Conservation (phyloP, 176 grass and related monocot genomes). For the Lolium perenne region DNA sequence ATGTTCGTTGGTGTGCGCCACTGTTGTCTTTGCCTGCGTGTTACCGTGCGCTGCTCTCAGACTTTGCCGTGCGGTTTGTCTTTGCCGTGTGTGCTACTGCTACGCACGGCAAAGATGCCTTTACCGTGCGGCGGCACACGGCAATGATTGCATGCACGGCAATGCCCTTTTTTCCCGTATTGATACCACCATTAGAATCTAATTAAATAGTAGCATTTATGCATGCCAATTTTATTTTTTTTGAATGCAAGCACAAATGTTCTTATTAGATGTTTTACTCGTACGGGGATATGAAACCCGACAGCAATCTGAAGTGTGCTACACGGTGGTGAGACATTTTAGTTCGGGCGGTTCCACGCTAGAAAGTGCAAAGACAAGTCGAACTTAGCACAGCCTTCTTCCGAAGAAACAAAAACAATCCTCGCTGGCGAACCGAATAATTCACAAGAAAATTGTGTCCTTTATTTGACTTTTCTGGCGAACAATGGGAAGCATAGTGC, state of each 20-base stretch:
- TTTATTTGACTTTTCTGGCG: slow-evolving; percentile 48
- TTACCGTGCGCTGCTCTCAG: too few relatives aligned
- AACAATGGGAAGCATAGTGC: slow-evolving; percentile 34
- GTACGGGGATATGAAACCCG: not conserved
- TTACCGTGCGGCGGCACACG: too few relatives aligned
- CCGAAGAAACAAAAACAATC: not conserved
- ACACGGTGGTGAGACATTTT: not conserved
- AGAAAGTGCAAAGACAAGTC: slow-evolving; percentile 32
- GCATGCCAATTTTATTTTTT: not conserved
- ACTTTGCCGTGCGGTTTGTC: too few relatives aligned
- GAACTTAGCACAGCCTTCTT: slow-evolving; percentile 8
- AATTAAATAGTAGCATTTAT: not conserved
- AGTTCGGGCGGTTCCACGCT: slow-evolving; percentile 26
- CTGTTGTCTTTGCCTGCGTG: too few relatives aligned
- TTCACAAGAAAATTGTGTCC: slow-evolving; percentile 41
- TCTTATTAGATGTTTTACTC: not conserved
- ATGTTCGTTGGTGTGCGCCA: too few relatives aligned
- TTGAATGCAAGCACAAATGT: not conserved
- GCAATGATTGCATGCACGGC: too few relatives aligned
- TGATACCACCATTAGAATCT: not conserved
- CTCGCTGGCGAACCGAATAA: slow-evolving; percentile 46
- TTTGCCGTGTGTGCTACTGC: too few relatives aligned
- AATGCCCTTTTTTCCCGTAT: too few relatives aligned
- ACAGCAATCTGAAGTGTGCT: not conserved
- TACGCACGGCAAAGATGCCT: too few relatives aligned